Evolutionary conservation across 441 rosid genomes (phyloP), one percentile per base, ranked within the genome.

Genomic region (Jatropha podagrica): DNA sequence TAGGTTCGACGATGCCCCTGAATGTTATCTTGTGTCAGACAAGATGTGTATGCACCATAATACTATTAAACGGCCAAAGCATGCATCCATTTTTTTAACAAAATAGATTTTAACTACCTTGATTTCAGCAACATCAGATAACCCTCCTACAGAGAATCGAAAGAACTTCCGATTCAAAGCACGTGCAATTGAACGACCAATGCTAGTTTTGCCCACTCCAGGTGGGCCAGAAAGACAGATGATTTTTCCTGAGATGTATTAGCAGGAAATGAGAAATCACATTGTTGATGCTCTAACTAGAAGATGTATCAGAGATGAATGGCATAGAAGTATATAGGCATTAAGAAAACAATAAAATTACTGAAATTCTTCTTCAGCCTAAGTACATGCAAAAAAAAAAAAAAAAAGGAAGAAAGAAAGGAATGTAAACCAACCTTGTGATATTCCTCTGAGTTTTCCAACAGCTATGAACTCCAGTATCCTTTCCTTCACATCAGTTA

Each of bases 401-500:
- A 32, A 32, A 32, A 32, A 32, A 32, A 0, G 2, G 1, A 32
- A 32, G 32, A 27, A 15, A 69, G 65, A 55, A 70, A 65, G 3
- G 49, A 79, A 73, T 38, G 62, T 54, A 40, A 41, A 75, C 85
- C 65, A 74, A 96, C 99, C 99, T 88, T 94, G 99, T 20, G 99
- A 90, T 67, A 80, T 93, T 82, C 99, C 99, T 88, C 99, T 86
- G 67, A 94, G 97, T 84, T 92, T 96, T 69, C 99, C 99, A 23
- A 96, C 99, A 20, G 99, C 99, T 68, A 96, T 96, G 78, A 96
- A 96, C 82, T 96, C 99, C 81, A 96, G 83, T 81, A 96, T 96
- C 72, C 97, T 84, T 86, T 95, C 99, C 83, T 95, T 95, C 69
- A 95, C 99, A 79, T 95, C 98, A 65, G 86, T 85, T 83, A 95